phyloP scores from a whole-genome alignment of 805 yeast species.

The Myxozyma vanderwaltii region DNA sequence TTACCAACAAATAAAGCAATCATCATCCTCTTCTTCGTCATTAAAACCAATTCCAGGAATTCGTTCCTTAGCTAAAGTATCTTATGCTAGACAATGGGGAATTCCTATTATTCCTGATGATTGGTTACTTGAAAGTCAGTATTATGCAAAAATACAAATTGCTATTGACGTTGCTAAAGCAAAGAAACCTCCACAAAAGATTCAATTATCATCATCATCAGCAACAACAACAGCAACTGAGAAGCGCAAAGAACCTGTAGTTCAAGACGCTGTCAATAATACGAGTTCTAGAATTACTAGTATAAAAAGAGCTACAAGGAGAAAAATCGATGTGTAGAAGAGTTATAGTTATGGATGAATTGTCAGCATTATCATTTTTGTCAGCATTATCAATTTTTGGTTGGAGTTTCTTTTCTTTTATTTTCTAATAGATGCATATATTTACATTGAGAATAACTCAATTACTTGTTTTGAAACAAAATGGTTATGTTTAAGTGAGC shows the following conservation, averaged over 20 bases:
- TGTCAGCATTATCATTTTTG: too few relatives aligned
- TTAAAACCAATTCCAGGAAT: constrained; percentile 6
- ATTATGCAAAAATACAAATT: constrained; percentile 2
- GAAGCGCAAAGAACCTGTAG: not conserved
- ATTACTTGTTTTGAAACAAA: too few relatives aligned
- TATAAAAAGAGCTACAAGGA: not conserved
- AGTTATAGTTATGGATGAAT: not conserved
- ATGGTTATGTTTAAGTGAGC: too few relatives aligned
- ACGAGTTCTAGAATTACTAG: too few relatives aligned
- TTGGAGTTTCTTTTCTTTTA: not conserved
- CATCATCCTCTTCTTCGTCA: not conserved
- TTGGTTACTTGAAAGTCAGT: constrained; percentile 41
- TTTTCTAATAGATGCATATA: constrained; percentile 2
- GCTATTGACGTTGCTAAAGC: not conserved
- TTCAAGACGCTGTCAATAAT: too few relatives aligned
- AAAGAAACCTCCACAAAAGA: not conserved
- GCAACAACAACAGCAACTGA: too few relatives aligned
- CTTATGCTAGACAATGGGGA: constrained; percentile 43
- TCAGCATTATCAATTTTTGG: too few relatives aligned
- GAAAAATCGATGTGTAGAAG: not conserved
- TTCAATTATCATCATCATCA: not conserved
- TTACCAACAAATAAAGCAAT: constrained; percentile 4
- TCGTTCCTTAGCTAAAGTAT: constrained; percentile 37
- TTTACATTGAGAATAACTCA: not conserved
- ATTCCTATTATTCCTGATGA: constrained; percentile 44